Evolutionary conservation across 345 rosid genomes (phyloP).

Genomic region (Tarenaya hassleriana): DNA sequence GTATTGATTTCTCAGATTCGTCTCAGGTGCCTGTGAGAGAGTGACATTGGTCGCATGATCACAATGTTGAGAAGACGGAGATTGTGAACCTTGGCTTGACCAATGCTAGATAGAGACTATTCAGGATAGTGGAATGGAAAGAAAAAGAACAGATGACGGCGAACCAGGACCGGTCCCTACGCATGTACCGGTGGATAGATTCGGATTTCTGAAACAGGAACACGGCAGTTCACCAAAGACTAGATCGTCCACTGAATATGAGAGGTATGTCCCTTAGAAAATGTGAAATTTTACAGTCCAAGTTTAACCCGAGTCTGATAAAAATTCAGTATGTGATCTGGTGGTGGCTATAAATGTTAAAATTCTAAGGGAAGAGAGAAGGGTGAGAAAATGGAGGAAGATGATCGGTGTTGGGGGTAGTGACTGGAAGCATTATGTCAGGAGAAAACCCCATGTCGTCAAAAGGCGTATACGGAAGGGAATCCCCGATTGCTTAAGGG

Average conservation of each 20-base stretch:
- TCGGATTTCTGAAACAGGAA: constrained; percentile 74
- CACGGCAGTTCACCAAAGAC: constrained; percentile 43
- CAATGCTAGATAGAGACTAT: constrained; percentile 14
- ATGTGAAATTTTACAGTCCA: too few relatives aligned
- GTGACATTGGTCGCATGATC: too few relatives aligned
- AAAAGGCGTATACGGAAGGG: constrained; percentile 86
- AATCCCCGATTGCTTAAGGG: constrained; percentile 95
- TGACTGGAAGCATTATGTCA: constrained; percentile 89
- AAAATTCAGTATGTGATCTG: constrained; percentile 7
- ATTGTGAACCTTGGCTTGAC: constrained; percentile 12
- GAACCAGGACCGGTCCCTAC: constrained; percentile 65
- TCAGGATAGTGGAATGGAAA: constrained; percentile 57
- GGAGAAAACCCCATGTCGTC: constrained; percentile 84
- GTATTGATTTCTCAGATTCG: too few relatives aligned
- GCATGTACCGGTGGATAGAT: constrained; percentile 57
- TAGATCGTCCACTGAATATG: constrained; percentile 39
- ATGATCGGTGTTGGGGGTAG: constrained; percentile 97
- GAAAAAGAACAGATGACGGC: constrained; percentile 45
- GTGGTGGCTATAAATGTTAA: constrained; percentile 12
- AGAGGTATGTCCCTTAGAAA: constrained; percentile 37
- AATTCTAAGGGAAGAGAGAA: constrained; percentile 72
- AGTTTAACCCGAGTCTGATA: too few relatives aligned
- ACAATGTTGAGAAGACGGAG: constrained; percentile 28
- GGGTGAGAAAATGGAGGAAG: constrained; percentile 90
- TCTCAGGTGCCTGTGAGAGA: too few relatives aligned